Conservation (phyloP, 177 flowering plant genomes). For the Vitis hybrid region DNA sequence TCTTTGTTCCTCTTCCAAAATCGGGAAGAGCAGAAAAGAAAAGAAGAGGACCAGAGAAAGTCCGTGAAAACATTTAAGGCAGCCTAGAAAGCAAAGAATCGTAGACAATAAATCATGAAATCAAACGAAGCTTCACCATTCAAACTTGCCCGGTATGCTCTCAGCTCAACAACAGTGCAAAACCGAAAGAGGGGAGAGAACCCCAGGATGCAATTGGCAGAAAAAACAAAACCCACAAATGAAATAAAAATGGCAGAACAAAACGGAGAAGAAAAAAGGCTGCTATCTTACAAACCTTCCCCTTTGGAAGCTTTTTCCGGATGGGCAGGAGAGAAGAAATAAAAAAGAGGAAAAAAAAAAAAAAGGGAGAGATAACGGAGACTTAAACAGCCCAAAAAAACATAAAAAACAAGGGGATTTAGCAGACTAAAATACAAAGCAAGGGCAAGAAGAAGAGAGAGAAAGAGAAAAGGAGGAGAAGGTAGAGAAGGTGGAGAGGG, state of each 20-base stretch:
- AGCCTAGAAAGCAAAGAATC: neutral
- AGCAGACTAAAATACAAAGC: neutral
- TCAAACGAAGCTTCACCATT: neutral
- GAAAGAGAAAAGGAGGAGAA: conserved; percentile 4
- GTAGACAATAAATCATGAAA: neutral
- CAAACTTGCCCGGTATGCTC: neutral
- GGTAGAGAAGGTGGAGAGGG: neutral
- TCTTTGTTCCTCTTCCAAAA: too few species aligned
- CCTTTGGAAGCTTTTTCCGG: conserved; percentile 1
- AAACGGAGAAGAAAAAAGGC: neutral
- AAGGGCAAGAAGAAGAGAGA: neutral
- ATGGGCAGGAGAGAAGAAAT: conserved; percentile 1
- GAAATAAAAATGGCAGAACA: neutral
- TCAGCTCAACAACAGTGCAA: too few species aligned
- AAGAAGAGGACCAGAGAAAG: neutral
- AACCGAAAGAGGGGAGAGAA: too few species aligned
- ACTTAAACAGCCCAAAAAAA: neutral
- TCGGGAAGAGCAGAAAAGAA: too few species aligned
- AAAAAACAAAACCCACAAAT: neutral
- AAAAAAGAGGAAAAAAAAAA: neutral
- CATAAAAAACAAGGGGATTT: too few species aligned
- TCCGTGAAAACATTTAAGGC: neutral
- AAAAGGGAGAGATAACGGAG: neutral
- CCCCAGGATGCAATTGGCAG: neutral
- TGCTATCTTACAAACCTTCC: conserved; percentile 12